Percentiles rank a stretch among this genome's conserved stretches.
Evolutionary conservation across 1,139 yeast genomes (phyloP).

Genomic region (Yamadazyma oceani): DNA sequence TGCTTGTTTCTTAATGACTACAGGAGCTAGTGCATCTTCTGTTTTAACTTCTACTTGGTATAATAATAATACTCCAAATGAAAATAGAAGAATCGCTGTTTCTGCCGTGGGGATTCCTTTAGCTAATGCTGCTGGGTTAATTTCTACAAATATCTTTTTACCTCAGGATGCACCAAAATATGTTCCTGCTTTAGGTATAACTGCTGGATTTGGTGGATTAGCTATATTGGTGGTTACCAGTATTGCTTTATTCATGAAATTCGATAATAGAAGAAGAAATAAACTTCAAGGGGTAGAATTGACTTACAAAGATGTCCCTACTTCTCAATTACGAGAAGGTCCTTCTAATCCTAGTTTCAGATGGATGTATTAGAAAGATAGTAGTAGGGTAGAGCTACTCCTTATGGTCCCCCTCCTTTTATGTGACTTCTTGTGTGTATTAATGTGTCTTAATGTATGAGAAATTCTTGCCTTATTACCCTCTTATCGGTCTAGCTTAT

Average conservation of each 20-base stretch:
- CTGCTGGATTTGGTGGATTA: slow-evolving; percentile 35
- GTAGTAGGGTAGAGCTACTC: neutral
- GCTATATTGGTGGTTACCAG: slow-evolving; percentile 24
- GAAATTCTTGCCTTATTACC: no score
- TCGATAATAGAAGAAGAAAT: slow-evolving; percentile 44
- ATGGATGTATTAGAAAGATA: slow-evolving; percentile 40
- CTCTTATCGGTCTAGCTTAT: no score
- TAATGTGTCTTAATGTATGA: no score
- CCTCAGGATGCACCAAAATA: slow-evolving; percentile 33
- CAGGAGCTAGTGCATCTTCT: slow-evolving; percentile 33
- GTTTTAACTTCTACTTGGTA: slow-evolving; percentile 53
- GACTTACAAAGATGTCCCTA: slow-evolving; percentile 45
- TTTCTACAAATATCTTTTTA: slow-evolving; percentile 31
- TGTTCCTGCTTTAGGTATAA: slow-evolving; percentile 31
- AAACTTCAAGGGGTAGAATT: slow-evolving; percentile 39
- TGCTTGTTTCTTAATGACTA: slow-evolving; percentile 34
- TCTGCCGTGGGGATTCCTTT: slow-evolving; percentile 32
- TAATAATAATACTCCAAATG: slow-evolving; percentile 50
- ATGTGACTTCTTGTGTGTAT: no score
- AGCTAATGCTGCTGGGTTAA: slow-evolving; percentile 34
- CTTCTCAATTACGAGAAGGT: slow-evolving; percentile 43
- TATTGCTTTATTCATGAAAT: slow-evolving; percentile 30
- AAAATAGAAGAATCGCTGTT: slow-evolving; percentile 31
- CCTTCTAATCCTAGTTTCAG: slow-evolving; percentile 46
- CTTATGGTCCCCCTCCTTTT: no score